Base-by-base conservation (phyloP, 352 stramenopile species). In the Pythium apleroticum region DNA sequence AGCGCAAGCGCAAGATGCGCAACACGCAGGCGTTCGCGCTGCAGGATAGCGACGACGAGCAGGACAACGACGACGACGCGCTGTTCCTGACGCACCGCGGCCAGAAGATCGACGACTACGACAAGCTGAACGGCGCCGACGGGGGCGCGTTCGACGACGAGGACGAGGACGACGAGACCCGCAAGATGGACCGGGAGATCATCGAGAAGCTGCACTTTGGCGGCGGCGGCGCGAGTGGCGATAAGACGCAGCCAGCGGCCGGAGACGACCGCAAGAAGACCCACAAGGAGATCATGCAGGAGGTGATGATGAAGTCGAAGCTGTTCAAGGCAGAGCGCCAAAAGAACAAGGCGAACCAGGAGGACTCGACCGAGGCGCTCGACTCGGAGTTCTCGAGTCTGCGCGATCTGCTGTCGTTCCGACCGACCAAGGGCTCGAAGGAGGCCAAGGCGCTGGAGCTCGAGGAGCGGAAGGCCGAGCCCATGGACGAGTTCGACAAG, bases 291-390 rank as follows among this genome's bases (percentile, higher is more conserved):
- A 91, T 94, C 57, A 96, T 96, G 84, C 81, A 96, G 55, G 89
- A 97, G 60, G 88, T 97, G 14, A 96, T 97, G 81, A 80, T 93
- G 71, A 97, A 97, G 76, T 81, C 81, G 22, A 97, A 97, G 73
- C 74, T 96, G 74, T 92, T 84, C 74, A 97, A 97, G 68, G 83
- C 84, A 3, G 83, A 96, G 65, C 81, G 85, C 1, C 88, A 96
- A 69, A 92, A 96, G 63, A 84, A 83, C 69, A 97, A 97, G 63
- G 84, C 71, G 0, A 77, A 68, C 14, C 84, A 96, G 67, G 88
- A 96, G 31, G 77, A 95, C 61, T 78, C 73, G 43, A 93, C 82
- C 12, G 83, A 95, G 30, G 69, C 77, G 33, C 58, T 96, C 22
- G 89, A 97, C 52, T 75, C 82, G 12, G 82, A 80, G 20, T 95